Percentiles rank a stretch among this genome's conserved stretches.
Evolutionary conservation across 768 basidiomycete genomes (phyloP).

Genomic region (Rhizopogon vinicolor): DNA sequence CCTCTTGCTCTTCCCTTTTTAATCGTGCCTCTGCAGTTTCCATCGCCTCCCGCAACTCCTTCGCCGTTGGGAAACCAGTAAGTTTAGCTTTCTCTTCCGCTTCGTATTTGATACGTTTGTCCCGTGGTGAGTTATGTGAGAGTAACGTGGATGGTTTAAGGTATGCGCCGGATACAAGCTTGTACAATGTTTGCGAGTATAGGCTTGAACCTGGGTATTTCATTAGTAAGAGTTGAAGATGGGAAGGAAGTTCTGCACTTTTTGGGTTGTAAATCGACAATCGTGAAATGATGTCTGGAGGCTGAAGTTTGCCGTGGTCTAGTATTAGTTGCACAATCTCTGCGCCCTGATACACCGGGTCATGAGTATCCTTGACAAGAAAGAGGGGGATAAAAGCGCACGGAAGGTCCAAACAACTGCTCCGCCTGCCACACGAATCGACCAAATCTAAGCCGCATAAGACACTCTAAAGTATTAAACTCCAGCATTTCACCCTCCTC

Average conservation of each 20-base stretch:
- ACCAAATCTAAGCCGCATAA: slow-evolving; percentile 79
- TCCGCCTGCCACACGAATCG: slow-evolving; percentile 74
- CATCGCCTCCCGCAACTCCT: slow-evolving; percentile 70
- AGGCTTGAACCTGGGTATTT: slow-evolving; percentile 30
- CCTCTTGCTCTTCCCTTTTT: slow-evolving; percentile 68
- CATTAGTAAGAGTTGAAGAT: slow-evolving; percentile 13
- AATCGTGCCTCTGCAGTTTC: slow-evolving; percentile 59
- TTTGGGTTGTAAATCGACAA: slow-evolving; percentile 52
- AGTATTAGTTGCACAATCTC: slow-evolving; percentile 74
- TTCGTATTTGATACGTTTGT: slow-evolving; percentile 79
- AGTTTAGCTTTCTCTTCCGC: slow-evolving; percentile 73
- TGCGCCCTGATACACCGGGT: slow-evolving; percentile 47
- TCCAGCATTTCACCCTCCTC: slow-evolving; percentile 78
- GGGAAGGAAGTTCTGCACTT: slow-evolving; percentile 35
- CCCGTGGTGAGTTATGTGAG: slow-evolving; percentile 75
- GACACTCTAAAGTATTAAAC: slow-evolving; percentile 78
- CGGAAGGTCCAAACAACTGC: slow-evolving; percentile 63
- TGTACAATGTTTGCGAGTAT: slow-evolving; percentile 60
- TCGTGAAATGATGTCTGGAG: slow-evolving; percentile 59
- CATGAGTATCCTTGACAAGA: not conserved
- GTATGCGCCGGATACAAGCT: slow-evolving; percentile 69
- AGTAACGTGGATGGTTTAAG: slow-evolving; percentile 75
- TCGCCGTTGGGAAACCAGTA: slow-evolving; percentile 73
- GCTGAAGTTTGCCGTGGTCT: slow-evolving; percentile 82
- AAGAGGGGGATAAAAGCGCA: slow-evolving; percentile 31